Percentiles rank a stretch among this genome's conserved stretches.
phyloP scores from a whole-genome alignment of 2,329 filamentous ascomycete genomes.

The Paecilomyces sp. region DNA sequence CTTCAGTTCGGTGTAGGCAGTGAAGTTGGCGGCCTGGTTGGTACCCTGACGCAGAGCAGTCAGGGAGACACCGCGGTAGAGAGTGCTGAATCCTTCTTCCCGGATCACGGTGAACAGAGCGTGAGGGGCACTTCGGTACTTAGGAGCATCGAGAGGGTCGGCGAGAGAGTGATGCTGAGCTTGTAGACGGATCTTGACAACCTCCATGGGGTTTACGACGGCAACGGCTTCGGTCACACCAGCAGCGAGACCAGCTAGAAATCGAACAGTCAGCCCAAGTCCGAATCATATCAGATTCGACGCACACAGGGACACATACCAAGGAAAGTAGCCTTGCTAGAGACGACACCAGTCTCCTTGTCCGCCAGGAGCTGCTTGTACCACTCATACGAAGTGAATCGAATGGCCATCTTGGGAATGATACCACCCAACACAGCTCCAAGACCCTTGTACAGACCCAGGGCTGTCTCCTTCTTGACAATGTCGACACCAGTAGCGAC shows the following conservation, averaged over 20 bases:
- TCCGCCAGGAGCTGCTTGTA: conserved; percentile 82
- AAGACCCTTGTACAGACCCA: conserved; percentile 96
- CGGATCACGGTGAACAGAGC: conserved; percentile 78
- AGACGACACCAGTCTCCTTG: conserved; percentile 58
- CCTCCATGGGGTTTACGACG: conserved; percentile 97
- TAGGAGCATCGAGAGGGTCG: conserved; percentile 89
- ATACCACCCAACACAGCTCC: conserved; percentile 94
- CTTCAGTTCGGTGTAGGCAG: conserved; percentile 93
- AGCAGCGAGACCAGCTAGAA: conserved; percentile 72
- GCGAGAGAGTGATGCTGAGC: conserved; percentile 97
- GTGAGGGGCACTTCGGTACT: conserved; percentile 90
- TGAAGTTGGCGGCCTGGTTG: conserved; percentile 99
- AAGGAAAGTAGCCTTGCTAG: conserved; percentile 64
- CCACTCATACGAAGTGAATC: conserved; percentile 93
- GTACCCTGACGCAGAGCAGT: conserved; percentile 91
- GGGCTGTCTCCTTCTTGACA: conserved; percentile 77
- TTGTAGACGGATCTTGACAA: conserved; percentile 96
- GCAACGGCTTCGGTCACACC: conserved; percentile 95
- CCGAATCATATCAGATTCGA: conserved; percentile 17
- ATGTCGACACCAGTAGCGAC: conserved; percentile 79
- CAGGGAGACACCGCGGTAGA: conserved; percentile 89
- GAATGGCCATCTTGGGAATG: conserved; percentile 98
- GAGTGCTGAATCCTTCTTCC: conserved; percentile 79
- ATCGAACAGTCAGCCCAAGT: conserved; percentile 1
- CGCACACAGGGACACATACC: conserved; percentile 45